These are phyloP conservation scores for carrot (Daucus carota) DNA, from an alignment of 129 eudicot genomes.

Conservation along the genomic window DNA sequence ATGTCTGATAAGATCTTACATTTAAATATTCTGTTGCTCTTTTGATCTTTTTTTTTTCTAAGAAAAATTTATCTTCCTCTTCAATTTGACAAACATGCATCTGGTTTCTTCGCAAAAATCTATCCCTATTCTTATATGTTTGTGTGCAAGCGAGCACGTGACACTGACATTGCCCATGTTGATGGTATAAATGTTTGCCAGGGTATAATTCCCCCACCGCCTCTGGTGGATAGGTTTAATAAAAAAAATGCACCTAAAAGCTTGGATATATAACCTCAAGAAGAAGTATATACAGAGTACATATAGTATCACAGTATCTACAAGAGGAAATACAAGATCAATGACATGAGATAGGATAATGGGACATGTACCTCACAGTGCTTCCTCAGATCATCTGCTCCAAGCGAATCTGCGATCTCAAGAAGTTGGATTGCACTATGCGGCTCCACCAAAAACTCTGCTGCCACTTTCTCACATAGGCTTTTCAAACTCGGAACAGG, in stretches of 20 bases:
- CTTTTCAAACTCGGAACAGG: constrained; percentile 70
- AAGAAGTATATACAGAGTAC: not conserved
- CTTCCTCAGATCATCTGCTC: constrained; percentile 74
- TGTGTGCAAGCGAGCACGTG: no score
- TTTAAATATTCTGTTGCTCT: not conserved
- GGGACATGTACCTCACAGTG: constrained; percentile 68
- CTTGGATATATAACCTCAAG: not conserved
- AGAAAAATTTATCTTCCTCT: no score
- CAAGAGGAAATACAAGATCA: not conserved
- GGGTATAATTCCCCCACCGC: not conserved
- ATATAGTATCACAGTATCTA: not conserved
- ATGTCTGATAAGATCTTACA: not conserved
- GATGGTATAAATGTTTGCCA: not conserved
- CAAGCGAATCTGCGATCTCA: constrained; percentile 91
- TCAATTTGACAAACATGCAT: no score
- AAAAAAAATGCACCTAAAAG: not conserved
- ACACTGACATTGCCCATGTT: not conserved
- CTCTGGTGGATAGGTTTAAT: not conserved
- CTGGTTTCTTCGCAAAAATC: no score
- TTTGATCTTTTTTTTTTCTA: no score
- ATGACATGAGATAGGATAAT: not conserved
- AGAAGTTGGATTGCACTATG: constrained; percentile 78
- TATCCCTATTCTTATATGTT: no score
- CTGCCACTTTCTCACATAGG: constrained; percentile 91
- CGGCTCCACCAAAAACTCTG: constrained; percentile 81